Conservation (phyloP, 1,139 yeast genomes). For the Ashbya aceris region DNA sequence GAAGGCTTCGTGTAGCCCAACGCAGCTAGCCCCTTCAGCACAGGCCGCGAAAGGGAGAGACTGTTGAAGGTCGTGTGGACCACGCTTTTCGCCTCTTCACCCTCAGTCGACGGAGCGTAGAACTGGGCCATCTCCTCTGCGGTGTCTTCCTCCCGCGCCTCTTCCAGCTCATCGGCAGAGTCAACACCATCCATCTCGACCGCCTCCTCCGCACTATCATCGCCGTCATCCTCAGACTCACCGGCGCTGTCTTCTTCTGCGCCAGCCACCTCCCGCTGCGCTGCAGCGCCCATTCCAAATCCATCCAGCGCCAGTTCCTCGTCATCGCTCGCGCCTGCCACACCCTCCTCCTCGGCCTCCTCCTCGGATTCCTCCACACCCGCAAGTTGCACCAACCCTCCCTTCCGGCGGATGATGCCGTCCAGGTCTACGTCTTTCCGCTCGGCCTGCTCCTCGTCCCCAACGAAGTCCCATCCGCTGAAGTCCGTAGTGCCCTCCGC, state of each 20-base stretch:
- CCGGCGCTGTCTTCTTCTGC: constrained; percentile 26
- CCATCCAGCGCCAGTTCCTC: constrained; percentile 62
- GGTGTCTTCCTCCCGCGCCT: constrained; percentile 45
- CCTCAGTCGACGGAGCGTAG: constrained; percentile 50
- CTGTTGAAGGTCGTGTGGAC: constrained; percentile 62
- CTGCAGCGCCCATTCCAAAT: constrained; percentile 56
- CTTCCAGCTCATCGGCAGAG: constrained; percentile 29
- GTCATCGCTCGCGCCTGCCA: constrained; percentile 33
- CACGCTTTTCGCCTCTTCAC: constrained; percentile 36
- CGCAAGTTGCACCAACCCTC: constrained; percentile 55
- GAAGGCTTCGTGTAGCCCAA: constrained; percentile 82
- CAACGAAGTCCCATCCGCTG: constrained; percentile 78
- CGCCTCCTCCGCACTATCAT: constrained; percentile 21
- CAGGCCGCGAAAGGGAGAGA: constrained; percentile 79
- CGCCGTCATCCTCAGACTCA: constrained; percentile 26
- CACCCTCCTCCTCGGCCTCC: constrained; percentile 32
- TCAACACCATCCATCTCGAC: constrained; percentile 27
- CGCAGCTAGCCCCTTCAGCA: constrained; percentile 69
- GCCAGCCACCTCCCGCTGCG: constrained; percentile 24
- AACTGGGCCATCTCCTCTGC: constrained; percentile 65
- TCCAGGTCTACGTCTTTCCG: constrained; percentile 76
- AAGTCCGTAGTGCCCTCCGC: constrained; percentile 41
- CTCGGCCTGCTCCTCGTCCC: constrained; percentile 32
- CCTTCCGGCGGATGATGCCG: constrained; percentile 71
- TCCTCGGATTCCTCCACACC: constrained; percentile 30